Conservation (phyloP, 495 filamentous ascomycete species). For the Bathelium albidoporum region DNA sequence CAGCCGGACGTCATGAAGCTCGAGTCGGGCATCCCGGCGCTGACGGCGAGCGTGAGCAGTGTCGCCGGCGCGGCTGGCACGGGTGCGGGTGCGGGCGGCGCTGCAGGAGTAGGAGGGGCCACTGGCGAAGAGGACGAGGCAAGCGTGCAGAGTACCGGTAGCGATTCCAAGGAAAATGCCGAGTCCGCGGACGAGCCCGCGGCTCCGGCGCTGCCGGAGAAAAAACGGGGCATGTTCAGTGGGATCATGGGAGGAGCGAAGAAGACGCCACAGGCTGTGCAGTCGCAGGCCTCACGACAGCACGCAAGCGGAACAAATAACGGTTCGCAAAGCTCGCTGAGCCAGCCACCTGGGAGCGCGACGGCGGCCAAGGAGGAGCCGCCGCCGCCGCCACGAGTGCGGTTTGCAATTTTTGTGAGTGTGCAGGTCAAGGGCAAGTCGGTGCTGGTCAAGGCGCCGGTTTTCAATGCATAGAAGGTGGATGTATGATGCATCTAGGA, state of each 20-base stretch:
- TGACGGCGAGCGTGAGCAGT: conserved; percentile 44
- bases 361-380: conserved; percentile 32
- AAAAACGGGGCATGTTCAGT: conserved; percentile 29
- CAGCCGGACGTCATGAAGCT: conserved; percentile 69
- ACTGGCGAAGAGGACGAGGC: conserved; percentile 38
- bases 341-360: conserved; percentile 8
- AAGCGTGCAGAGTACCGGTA: conserved; percentile 25
- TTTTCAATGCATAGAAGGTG: conserved; percentile 37
- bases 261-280: neutral
- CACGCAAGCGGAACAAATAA: conserved; percentile 10
- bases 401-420: conserved; percentile 75
- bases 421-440: conserved; percentile 77
- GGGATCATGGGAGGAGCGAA: conserved; percentile 24
- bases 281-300: conserved; percentile 9
- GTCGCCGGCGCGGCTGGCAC: conserved; percentile 29
- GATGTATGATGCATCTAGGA: neutral
- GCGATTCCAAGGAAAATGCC: conserved; percentile 21
- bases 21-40: conserved; percentile 64
- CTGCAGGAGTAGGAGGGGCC: too few relatives aligned
- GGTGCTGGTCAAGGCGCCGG: conserved; percentile 79
- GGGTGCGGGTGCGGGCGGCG: too few relatives aligned
- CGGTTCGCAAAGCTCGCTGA: conserved; percentile 18
- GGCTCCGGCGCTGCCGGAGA: conserved; percentile 8
- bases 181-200: conserved; percentile 2
- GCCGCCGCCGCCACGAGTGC: conserved; percentile 45